Evolutionary conservation across 495 filamentous ascomycete species (phyloP).

Genomic region (Neurospora sp.): DNA sequence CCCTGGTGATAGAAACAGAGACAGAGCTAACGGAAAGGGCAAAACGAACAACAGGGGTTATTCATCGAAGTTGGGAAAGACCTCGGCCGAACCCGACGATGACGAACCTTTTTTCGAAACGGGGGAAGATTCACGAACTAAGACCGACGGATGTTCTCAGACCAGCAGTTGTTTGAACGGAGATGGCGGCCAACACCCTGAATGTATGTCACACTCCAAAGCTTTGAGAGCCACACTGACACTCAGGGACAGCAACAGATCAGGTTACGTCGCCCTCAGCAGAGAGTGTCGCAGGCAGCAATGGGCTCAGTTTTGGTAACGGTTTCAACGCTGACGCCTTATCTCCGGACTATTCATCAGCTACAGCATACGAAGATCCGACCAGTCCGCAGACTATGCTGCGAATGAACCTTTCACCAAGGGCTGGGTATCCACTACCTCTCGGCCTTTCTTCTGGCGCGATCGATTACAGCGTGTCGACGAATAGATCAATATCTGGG

Average conservation of each 20-base stretch:
- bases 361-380: neutral
- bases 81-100: neutral
- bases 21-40: neutral
- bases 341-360: neutral
- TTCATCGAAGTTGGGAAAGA: neutral
- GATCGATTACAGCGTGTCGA: neutral
- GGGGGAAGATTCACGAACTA: neutral
- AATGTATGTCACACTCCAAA: neutral
- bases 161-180: neutral
- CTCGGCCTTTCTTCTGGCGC: neutral
- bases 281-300: neutral
- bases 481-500: neutral
- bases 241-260: neutral
- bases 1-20: neutral
- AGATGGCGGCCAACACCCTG: neutral
- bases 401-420: neutral
- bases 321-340: neutral
- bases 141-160: neutral
- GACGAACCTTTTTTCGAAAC: neutral
- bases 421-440: neutral
- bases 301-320: neutral
- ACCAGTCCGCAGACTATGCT: neutral
- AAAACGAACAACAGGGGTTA: neutral
- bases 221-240: neutral
- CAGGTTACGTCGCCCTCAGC: neutral